Base-by-base conservation (phyloP, 2,329 filamentous ascomycete species). In the Amauroascus niger region DNA sequence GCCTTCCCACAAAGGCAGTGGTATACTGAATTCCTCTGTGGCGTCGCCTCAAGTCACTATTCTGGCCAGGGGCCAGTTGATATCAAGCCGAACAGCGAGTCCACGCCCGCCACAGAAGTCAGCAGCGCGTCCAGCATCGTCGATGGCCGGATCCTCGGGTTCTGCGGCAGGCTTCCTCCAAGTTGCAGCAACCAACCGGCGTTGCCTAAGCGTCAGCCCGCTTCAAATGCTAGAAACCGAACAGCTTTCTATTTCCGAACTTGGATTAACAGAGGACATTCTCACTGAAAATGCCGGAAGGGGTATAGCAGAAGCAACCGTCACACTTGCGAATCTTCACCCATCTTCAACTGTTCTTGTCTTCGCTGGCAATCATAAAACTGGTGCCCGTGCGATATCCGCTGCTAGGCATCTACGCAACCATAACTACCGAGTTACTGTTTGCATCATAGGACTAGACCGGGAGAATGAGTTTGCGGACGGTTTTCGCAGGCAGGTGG, bases 321-420 rank as follows among this genome's bases (percentile, higher is more conserved):
- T 88, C 0, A 76, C 94, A 52, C 78, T 76, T 48, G 80, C 87
- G 9, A 76, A 76, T 49, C 70, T 74, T 47, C 71, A 75, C 35
- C 69, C 74, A 14, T 71, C 76, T 28, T 77, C 79, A 0, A 78
- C 81, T 6, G 75, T 84, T 48, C 82, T 95, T 20, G 81, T 97
- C 6, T 76, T 97, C n/a, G 90, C 88, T 0, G 91, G 93, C n/a
- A 97, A 96, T 68, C 91, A 95, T 69, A 88, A 88, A 60, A 89
- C 85, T 0, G 90, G 91, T 37, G 84, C 87, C 35, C 80, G 91
- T 55, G 88, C 89, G 2, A 78, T 97, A 51, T 87, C 88, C 13
- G 89, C 89, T 3, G 89, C 85, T 26, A 82, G 93, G 3, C 90
- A 97, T 67, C 78, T 97, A 7, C 82, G 87, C 49, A 91, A 90